Evolutionary conservation across 2,329 filamentous ascomycete species (phyloP).

Genomic region (Aurifilum marmelostoma): DNA sequence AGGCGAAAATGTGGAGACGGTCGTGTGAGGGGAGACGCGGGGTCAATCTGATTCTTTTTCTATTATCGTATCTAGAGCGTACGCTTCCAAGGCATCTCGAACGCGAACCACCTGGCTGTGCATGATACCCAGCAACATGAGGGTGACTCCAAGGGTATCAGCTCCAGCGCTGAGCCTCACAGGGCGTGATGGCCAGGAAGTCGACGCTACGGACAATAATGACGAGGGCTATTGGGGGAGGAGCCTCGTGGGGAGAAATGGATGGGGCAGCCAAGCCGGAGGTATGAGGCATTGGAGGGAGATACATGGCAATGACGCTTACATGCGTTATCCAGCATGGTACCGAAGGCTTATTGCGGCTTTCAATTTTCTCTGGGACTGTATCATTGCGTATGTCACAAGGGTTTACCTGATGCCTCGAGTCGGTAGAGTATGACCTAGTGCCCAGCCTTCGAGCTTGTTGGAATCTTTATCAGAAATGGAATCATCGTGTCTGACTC

Average conservation of each 20-base stretch:
- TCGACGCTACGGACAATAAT: background rate
- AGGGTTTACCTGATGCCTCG: background rate
- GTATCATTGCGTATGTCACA: conserved; percentile 7
- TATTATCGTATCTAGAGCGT: background rate
- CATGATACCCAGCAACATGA: background rate
- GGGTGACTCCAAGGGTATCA: background rate
- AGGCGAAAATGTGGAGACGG: conserved; percentile 77
- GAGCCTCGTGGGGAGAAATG: background rate
- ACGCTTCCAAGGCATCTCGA: background rate
- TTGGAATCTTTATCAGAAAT: background rate
- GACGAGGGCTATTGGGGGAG: background rate
- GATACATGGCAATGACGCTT: background rate
- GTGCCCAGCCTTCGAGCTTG: background rate
- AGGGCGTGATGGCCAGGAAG: background rate
- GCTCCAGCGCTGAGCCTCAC: background rate
- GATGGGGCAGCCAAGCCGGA: background rate
- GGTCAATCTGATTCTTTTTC: background rate
- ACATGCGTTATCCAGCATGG: background rate
- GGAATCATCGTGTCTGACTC: background rate
- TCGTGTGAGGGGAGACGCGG: conserved; percentile 56
- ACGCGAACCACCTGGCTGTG: background rate
- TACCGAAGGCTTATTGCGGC: background rate
- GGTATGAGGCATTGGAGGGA: background rate
- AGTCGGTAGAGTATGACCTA: background rate
- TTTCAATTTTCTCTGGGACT: background rate